Evolutionary conservation across 495 filamentous ascomycete genomes (phyloP).

Genomic region (Umbilicaria muhlenbergii): DNA sequence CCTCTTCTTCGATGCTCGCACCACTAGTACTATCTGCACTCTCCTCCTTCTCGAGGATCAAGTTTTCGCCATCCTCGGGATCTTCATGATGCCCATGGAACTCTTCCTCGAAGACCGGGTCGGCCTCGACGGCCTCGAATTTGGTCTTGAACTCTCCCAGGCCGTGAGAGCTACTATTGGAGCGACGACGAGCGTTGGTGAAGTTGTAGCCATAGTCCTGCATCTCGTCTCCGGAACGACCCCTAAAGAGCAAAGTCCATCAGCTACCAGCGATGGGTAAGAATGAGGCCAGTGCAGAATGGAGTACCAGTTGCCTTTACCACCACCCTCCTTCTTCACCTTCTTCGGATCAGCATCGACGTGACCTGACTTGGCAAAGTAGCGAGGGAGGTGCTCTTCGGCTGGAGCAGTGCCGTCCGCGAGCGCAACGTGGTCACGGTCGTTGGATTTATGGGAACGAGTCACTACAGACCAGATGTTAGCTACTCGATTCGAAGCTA

Average conservation of each 20-base stretch:
- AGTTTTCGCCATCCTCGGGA: slow-evolving; percentile 23
- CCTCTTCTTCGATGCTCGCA: slow-evolving; percentile 26
- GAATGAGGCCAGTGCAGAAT: slow-evolving; percentile 3
- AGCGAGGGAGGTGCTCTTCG: slow-evolving; percentile 68
- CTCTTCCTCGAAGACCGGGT: slow-evolving; percentile 81
- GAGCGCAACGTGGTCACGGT: slow-evolving; percentile 65
- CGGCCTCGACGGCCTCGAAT: slow-evolving; percentile 69
- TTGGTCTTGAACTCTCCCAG: slow-evolving; percentile 67
- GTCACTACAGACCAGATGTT: slow-evolving; percentile 48
- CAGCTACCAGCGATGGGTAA: not conserved
- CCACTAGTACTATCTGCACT: slow-evolving; percentile 25
- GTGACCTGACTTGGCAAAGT: slow-evolving; percentile 79
- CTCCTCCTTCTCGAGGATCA: slow-evolving; percentile 33
- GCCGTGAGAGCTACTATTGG: slow-evolving; percentile 65
- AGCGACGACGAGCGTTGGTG: slow-evolving; percentile 75
- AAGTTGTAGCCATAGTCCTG: slow-evolving; percentile 68
- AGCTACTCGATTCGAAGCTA: not conserved
- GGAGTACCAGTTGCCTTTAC: slow-evolving; percentile 80
- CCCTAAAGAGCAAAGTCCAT: slow-evolving; percentile 36
- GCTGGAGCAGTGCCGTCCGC: slow-evolving; percentile 44
- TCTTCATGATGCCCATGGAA: slow-evolving; percentile 43
- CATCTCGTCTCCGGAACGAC: slow-evolving; percentile 65
- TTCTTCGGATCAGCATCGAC: slow-evolving; percentile 73
- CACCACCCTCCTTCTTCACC: slow-evolving; percentile 90
- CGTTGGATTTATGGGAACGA: slow-evolving; percentile 82